Conservation (phyloP, 176 grass and related monocot species). For the Echinochloa phyllopogon region DNA sequence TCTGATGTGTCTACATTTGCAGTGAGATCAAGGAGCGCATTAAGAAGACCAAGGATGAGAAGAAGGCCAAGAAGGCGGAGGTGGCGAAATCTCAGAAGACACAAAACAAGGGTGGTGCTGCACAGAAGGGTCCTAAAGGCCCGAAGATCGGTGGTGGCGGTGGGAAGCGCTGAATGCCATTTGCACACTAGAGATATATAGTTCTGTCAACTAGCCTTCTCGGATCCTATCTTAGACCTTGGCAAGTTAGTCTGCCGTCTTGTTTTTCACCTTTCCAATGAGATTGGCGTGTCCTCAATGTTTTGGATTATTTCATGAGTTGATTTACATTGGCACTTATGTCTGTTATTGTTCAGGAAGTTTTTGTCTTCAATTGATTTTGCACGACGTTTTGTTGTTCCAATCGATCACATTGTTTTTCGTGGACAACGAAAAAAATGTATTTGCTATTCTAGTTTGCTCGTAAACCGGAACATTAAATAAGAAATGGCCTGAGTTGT, state of each 20-base stretch:
- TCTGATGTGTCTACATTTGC: neutral
- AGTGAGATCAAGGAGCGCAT: constrained; percentile 79
- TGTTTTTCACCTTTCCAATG: constrained; percentile 28
- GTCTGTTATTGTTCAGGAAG: neutral
- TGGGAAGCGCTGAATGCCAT: constrained; percentile 51
- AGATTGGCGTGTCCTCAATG: neutral
- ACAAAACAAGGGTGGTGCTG: constrained; percentile 53
- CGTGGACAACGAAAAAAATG: too few species aligned
- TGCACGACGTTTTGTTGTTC: neutral
- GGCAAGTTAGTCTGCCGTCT: constrained; percentile 14
- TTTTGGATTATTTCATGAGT: constrained; percentile 24
- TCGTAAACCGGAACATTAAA: too few species aligned
- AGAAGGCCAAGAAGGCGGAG: constrained; percentile 67
- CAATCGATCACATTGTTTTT: neutral
- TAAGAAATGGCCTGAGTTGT: too few species aligned
- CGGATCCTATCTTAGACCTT: constrained; percentile 33
- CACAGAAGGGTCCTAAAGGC: constrained; percentile 50
- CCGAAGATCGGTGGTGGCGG: constrained; percentile 62
- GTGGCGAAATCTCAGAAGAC: constrained; percentile 61
- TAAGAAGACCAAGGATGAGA: constrained; percentile 75
- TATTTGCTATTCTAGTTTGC: too few species aligned
- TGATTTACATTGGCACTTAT: constrained; percentile 31
- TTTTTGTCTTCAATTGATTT: neutral
- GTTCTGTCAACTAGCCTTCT: constrained; percentile 37
- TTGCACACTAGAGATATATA: constrained; percentile 30